phyloP scores from a whole-genome alignment of 148 eudicot species.

The Amaranthus cruentus region DNA sequence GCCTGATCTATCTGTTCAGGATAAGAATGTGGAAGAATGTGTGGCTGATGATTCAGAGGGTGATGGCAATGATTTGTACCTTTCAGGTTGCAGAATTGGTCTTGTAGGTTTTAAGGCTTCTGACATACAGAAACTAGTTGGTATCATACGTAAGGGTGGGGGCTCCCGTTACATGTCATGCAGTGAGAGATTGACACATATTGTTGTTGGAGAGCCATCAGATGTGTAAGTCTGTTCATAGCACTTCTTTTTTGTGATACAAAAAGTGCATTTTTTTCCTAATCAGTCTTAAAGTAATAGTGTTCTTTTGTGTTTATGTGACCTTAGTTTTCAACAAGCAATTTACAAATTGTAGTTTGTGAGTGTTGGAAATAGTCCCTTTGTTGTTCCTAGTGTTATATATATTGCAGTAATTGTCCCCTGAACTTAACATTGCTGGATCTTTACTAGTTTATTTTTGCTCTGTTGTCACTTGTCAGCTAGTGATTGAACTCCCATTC shows the following conservation, averaged over 20 bases:
- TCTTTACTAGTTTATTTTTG: not conserved
- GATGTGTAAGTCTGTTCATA: constrained; percentile 54
- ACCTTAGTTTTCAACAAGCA: not conserved
- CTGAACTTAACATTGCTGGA: not conserved
- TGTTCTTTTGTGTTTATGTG: not conserved
- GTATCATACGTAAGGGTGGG: constrained; percentile 86
- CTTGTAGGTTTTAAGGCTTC: constrained; percentile 76
- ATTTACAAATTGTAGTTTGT: not conserved
- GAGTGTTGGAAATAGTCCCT: not conserved
- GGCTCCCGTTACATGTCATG: constrained; percentile 87
- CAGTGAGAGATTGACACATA: constrained; percentile 79
- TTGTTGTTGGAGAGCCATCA: constrained; percentile 83
- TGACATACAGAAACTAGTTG: constrained; percentile 69
- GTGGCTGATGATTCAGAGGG: constrained; percentile 85
- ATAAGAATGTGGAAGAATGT: constrained; percentile 41
- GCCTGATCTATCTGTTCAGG: constrained; percentile 30
- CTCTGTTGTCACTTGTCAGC: not conserved
- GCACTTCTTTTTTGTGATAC: constrained; percentile 1
- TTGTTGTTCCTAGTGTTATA: not conserved
- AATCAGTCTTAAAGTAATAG: not conserved
- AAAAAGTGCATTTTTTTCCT: not conserved
- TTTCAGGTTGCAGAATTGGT: constrained; percentile 80
- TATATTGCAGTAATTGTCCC: not conserved
- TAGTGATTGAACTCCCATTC: not conserved
- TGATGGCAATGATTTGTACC: constrained; percentile 80